Evolutionary conservation across 1,139 yeast genomes (phyloP), one percentile per base, ranked within the genome.

Genomic region (Nakaseomyces sp.): DNA sequence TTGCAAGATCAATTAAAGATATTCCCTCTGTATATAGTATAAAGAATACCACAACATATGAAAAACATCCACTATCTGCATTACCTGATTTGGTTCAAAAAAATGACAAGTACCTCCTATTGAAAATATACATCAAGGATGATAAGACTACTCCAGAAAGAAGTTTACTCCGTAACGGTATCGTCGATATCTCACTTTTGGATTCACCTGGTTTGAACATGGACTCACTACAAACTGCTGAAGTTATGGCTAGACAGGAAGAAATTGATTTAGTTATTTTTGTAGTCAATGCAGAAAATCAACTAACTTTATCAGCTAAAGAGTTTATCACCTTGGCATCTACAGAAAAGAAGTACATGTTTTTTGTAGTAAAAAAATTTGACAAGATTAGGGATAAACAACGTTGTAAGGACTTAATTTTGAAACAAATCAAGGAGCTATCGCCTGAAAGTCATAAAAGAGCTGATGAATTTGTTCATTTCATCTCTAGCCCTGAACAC

Each of bases 181-280:
- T 88, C 7, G 87, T 91, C 41, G 97, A 93, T 59, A 88, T 91
- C 46, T 79, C 91, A 29, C 70, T 93, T 47, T 89, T 93, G 44
- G 99, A 93, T 66, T 96, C 97, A 0, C 99, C 99, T 0, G 99
- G 99, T 0, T 71, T 93, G 47, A 93, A 93, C 59, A 74, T 88
- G 73, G 97, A 91, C 58, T 85, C 93, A 10, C 83, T 83, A 54
- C 96, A 87, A 61, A 93, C 99, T 0, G 86, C 96, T 1, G 96
- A 89, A 58, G 89, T 93, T 0, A 89, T 89, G 63, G 83, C 96
- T 3, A 77, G 97, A 49, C 98, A 93, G 65, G 98, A 93, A 58
- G 98, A 93, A 60, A 93, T 93, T 52, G 99, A 93, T 61, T 71
- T 93, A 55, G 96, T 93, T 7, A 91, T 93, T 0, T 93, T 93